phyloP scores from a whole-genome alignment of 164 flowering plant genomes.

The Chimonanthus praecox region DNA sequence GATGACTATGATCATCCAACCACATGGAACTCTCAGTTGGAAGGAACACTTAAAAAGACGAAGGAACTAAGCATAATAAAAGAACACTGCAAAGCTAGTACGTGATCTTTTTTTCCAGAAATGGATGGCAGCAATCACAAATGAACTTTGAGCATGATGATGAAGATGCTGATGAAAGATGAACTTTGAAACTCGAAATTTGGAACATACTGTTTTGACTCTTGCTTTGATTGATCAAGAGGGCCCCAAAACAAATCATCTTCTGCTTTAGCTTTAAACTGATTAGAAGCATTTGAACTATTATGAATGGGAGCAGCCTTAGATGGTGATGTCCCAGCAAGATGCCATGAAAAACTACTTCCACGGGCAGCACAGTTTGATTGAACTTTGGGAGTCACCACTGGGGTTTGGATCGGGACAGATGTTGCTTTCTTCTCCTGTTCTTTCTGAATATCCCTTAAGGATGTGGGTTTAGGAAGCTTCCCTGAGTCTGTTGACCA shows the following conservation, averaged over 20 bases:
- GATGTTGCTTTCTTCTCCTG: constrained; percentile 53
- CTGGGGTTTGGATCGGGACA: constrained; percentile 25
- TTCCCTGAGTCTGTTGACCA: constrained; percentile 86
- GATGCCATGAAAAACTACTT: constrained; percentile 48
- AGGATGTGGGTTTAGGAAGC: constrained; percentile 53
- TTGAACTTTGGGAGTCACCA: constrained; percentile 51
- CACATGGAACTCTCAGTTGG: not conserved
- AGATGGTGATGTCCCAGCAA: constrained; percentile 53
- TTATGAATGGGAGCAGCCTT: constrained; percentile 44
- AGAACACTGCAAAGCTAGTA: not conserved
- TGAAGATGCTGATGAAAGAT: not conserved
- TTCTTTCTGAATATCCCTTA: constrained; percentile 85
- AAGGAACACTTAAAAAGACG: too few relatives aligned
- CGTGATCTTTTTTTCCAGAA: not conserved
- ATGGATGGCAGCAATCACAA: not conserved
- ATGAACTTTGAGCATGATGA: not conserved
- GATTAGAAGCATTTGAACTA: constrained; percentile 30
- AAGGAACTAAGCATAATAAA: too few relatives aligned
- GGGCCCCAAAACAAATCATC: constrained; percentile 99
- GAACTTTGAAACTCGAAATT: not conserved
- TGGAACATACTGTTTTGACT: constrained; percentile 53
- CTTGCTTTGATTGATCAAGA: constrained; percentile 59
- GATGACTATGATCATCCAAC: not conserved
- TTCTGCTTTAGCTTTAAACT: constrained; percentile 56
- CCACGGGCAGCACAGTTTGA: constrained; percentile 40